Conservation (phyloP, 768 basidiomycete species). For the Cystobasidium tubakii region DNA sequence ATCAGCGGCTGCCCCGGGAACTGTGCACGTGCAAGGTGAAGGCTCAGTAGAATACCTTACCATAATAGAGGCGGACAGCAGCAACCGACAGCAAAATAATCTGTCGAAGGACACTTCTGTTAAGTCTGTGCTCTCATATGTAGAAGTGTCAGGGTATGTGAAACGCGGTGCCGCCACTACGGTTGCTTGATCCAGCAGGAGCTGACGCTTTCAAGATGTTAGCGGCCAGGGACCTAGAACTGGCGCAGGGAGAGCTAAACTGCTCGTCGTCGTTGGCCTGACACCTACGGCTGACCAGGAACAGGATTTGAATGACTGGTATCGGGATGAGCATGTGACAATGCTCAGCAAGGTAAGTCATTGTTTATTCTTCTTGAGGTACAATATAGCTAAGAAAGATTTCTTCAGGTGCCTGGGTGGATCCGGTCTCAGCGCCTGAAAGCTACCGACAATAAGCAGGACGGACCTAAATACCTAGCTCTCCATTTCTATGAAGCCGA, state of each 20-base stretch:
- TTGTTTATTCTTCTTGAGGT: too few relatives aligned
- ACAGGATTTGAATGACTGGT: conserved; percentile 9
- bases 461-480: not conserved
- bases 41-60: not conserved
- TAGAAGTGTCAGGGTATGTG: conserved; percentile 2
- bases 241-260: not conserved
- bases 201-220: too few relatives aligned
- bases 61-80: not conserved
- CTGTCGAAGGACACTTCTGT: not conserved
- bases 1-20: not conserved
- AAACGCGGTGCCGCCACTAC: too few relatives aligned
- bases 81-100: not conserved
- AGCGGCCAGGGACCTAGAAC: conserved; percentile 1
- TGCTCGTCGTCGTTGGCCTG: not conserved
- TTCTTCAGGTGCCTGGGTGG: not conserved
- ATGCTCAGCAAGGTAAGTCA: conserved; percentile 2
- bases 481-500: conserved; percentile 8
- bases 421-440: conserved; percentile 1
- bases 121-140: not conserved
- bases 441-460: too few relatives aligned
- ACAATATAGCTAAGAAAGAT: too few relatives aligned
- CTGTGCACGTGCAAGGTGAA: not conserved
- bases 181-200: too few relatives aligned
- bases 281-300: not conserved
- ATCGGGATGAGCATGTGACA: conserved; percentile 6